A percentile compares a stretch with the other conserved stretches of the same genome.
phyloP scores from a whole-genome alignment of 345 rosid genomes.

The Turnera subulata region DNA sequence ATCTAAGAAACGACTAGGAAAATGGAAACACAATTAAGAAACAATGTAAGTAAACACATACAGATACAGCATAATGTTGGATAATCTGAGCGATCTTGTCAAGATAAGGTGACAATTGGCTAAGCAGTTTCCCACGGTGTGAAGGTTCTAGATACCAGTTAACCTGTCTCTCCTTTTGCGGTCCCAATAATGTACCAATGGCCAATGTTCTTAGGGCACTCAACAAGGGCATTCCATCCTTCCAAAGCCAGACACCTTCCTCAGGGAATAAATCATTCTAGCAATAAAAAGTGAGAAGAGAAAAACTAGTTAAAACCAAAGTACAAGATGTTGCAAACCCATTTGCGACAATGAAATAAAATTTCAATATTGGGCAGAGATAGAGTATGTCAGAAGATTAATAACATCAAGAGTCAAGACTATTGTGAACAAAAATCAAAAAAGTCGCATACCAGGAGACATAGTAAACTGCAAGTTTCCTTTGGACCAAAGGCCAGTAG shows the following conservation, averaged over 20 bases:
- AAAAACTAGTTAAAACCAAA: constrained; percentile 26
- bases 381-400: neutral
- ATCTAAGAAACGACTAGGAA: neutral
- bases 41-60: constrained; percentile 48
- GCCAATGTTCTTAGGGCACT: constrained; percentile 87
- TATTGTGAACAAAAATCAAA: constrained; percentile 3
- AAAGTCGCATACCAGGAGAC: constrained; percentile 69
- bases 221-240: constrained; percentile 81
- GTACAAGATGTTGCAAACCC: neutral
- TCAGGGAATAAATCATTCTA: constrained; percentile 92
- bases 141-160: constrained; percentile 80
- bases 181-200: constrained; percentile 76
- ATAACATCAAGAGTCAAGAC: neutral
- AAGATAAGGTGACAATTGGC: constrained; percentile 73
- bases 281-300: constrained; percentile 32
- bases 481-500: constrained; percentile 83
- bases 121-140: constrained; percentile 69
- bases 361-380: neutral
- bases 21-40: neutral
- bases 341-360: neutral
- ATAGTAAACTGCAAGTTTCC: constrained; percentile 91
- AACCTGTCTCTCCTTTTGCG: constrained; percentile 74
- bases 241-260: constrained; percentile 93
- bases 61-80: constrained; percentile 86
- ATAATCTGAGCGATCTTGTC: constrained; percentile 84